Percentiles rank a stretch among this genome's conserved stretches.
These are phyloP conservation scores for Boletales sp. DNA, from an alignment of 768 basidiomycete species.

Conservation along the genomic window DNA sequence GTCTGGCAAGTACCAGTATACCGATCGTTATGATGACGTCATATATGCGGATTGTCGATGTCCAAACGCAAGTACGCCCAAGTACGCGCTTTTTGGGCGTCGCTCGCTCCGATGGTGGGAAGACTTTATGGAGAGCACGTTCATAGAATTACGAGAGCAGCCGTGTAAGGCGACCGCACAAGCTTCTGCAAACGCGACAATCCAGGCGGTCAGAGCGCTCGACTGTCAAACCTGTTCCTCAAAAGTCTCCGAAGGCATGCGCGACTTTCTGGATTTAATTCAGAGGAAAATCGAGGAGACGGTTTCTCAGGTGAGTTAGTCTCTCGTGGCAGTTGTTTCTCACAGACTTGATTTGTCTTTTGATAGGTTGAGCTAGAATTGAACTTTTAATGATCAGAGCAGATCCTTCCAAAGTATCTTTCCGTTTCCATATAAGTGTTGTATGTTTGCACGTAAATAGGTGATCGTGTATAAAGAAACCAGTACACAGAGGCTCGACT, in stretches of 20 bases:
- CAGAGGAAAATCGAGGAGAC: conserved; percentile 3
- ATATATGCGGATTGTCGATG: neutral
- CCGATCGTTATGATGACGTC: neutral
- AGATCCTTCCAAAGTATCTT: too few relatives aligned
- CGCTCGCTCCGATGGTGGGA: conserved; percentile 20
- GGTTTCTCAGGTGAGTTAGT: conserved; percentile 9
- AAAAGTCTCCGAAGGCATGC: conserved; percentile 5
- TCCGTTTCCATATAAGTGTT: too few relatives aligned
- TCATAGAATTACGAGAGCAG: conserved; percentile 13
- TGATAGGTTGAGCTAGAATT: too few relatives aligned
- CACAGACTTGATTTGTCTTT: too few relatives aligned
- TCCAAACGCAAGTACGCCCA: neutral
- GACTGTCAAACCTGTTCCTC: neutral
- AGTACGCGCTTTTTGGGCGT: neutral
- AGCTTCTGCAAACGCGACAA: neutral
- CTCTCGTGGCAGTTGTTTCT: too few relatives aligned
- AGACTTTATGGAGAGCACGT: conserved; percentile 13
- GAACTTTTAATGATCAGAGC: too few relatives aligned
- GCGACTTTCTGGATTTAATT: conserved; percentile 9
- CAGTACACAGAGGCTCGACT: too few relatives aligned
- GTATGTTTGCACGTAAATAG: too few relatives aligned
- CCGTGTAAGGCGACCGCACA: conserved; percentile 11
- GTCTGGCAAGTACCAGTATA: neutral
- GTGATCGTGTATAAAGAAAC: too few relatives aligned
- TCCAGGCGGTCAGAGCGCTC: neutral